Conservation (phyloP, 2,329 filamentous ascomycete genomes). For the Stylonectria norvegica region DNA sequence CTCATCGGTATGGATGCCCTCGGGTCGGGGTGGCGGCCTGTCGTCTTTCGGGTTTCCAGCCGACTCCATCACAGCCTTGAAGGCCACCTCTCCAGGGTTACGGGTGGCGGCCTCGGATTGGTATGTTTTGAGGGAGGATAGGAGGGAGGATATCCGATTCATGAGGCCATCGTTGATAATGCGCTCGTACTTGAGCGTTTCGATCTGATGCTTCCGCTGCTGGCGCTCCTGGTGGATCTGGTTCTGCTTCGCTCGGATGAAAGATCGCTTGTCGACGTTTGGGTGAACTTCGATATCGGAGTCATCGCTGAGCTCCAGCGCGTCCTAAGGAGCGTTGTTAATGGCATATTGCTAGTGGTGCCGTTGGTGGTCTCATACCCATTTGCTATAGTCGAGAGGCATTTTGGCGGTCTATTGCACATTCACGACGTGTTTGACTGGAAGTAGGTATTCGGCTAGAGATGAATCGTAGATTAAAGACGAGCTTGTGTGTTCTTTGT, state of each 20-base stretch:
- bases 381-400: slow-evolving; percentile 64
- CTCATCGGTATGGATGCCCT: slow-evolving; percentile 72
- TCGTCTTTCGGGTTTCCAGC: slow-evolving; percentile 70
- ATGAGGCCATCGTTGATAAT: slow-evolving; percentile 90
- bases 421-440: not conserved
- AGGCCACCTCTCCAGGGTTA: slow-evolving; percentile 77
- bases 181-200: slow-evolving; percentile 87
- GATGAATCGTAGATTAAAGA: not conserved
- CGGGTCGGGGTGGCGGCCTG: slow-evolving; percentile 69
- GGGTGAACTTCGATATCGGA: slow-evolving; percentile 98
- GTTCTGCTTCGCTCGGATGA: slow-evolving; percentile 96
- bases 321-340: slow-evolving; percentile 54
- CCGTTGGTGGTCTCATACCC: slow-evolving; percentile 44
- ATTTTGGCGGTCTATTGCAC: slow-evolving; percentile 32
- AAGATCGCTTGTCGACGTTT: slow-evolving; percentile 97
- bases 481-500: not conserved
- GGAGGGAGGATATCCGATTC: slow-evolving; percentile 74
- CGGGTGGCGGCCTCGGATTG: slow-evolving; percentile 62
- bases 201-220: slow-evolving; percentile 83
- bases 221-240: slow-evolving; percentile 92
- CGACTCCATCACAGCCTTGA: slow-evolving; percentile 83
- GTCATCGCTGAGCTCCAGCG: slow-evolving; percentile 94
- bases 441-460: not conserved
- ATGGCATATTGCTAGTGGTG: not conserved
- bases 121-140: slow-evolving; percentile 71